A percentile compares a stretch with the other conserved stretches of the same genome.
Conservation (phyloP, 139 green algal species). For the Chlorella sp. region DNA sequence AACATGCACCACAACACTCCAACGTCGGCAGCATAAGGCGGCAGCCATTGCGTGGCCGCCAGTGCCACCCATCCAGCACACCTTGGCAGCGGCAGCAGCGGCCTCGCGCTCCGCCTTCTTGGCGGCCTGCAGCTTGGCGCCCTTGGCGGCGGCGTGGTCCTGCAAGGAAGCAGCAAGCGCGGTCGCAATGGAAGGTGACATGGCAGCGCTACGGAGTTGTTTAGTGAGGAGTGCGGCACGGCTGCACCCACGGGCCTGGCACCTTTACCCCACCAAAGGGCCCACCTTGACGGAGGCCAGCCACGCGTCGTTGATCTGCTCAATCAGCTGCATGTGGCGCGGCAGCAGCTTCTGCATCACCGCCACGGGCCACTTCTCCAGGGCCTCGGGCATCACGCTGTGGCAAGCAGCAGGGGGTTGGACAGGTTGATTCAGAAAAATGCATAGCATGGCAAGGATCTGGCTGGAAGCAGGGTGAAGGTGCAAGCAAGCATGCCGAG, state of each 20-base stretch:
- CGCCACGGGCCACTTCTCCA: slow-evolving; percentile 98
- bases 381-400: slow-evolving; percentile 94
- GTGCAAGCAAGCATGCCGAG: too few species aligned
- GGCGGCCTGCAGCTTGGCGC: slow-evolving; percentile 20
- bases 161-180: not conserved
- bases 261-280: not conserved
- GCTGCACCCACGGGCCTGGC: not conserved
- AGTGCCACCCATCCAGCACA: not conserved
- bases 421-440: too few species aligned
- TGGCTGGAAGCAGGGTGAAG: too few species aligned
- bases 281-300: slow-evolving; percentile 55
- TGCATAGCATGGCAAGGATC: too few species aligned
- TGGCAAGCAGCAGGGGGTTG: not conserved
- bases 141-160: slow-evolving; percentile 19
- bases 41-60: not conserved
- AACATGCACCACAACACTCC: too few species aligned
- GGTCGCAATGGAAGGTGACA: too few species aligned
- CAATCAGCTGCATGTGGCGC: slow-evolving; percentile 97
- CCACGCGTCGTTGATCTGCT: slow-evolving; percentile 75
- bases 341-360: slow-evolving; percentile 95
- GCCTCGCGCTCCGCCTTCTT: slow-evolving; percentile 48
- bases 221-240: too few species aligned
- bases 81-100: slow-evolving; percentile 6
- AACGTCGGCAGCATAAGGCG: too few species aligned
- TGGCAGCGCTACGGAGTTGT: too few species aligned